These are phyloP conservation scores for Ceriops tagal DNA, from an alignment of 345 rosid genomes.

Conservation along the genomic window DNA sequence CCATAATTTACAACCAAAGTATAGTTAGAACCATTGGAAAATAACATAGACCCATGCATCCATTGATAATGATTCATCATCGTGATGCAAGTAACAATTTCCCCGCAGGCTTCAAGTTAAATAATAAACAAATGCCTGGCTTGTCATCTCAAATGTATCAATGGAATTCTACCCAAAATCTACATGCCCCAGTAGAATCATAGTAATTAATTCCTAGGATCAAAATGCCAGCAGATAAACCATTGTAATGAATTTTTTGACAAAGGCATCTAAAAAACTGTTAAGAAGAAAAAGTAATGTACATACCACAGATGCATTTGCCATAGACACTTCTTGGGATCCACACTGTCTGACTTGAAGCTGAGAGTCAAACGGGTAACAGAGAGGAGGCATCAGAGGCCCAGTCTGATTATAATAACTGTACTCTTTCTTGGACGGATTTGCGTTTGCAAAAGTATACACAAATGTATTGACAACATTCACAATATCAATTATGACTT, in stretches of 20 bases:
- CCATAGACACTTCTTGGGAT: slow-evolving; percentile 61
- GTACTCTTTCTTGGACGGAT: slow-evolving; percentile 53
- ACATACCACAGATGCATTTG: slow-evolving; percentile 77
- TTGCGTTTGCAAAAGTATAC: slow-evolving; percentile 68
- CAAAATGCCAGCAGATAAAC: not conserved
- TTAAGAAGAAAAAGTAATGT: not conserved
- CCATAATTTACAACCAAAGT: no score
- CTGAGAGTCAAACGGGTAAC: slow-evolving; percentile 68
- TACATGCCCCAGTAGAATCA: not conserved
- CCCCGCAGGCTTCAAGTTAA: no score
- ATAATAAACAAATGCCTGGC: no score
- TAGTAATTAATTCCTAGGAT: not conserved
- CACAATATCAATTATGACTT: slow-evolving; percentile 75
- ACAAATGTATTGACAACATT: slow-evolving; percentile 74
- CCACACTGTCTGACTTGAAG: slow-evolving; percentile 60
- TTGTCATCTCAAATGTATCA: no score
- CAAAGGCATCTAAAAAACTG: not conserved
- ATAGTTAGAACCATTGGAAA: no score
- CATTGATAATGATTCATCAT: not conserved
- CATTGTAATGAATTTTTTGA: not conserved
- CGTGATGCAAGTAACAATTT: not conserved
- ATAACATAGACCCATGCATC: not conserved
- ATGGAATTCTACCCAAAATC: no score
- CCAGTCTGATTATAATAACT: slow-evolving; percentile 81
- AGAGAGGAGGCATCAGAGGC: slow-evolving; percentile 80